These are phyloP conservation scores for Falciphora oryzae DNA, from an alignment of 2,329 filamentous ascomycete species.

Conservation along the genomic window DNA sequence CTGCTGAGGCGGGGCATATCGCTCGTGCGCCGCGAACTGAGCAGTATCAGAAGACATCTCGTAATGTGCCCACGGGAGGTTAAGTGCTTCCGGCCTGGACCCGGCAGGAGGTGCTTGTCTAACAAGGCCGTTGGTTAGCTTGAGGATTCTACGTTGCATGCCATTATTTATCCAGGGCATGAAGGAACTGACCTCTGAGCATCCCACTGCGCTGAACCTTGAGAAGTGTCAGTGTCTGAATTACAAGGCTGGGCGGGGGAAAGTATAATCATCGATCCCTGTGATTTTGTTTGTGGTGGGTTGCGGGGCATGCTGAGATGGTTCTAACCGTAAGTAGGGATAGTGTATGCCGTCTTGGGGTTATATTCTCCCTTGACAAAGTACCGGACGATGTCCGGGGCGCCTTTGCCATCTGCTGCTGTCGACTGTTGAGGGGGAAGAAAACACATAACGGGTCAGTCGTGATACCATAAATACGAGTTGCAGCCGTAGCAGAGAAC, in stretches of 20 bases:
- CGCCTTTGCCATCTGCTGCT: conserved; percentile 8
- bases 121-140: conserved; percentile 16
- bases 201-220: conserved; percentile 44
- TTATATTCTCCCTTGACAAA: conserved; percentile 50
- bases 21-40: conserved; percentile 73
- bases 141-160: neutral
- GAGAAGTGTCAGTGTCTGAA: conserved; percentile 42
- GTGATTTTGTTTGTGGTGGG: conserved; percentile 16
- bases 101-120: conserved; percentile 59
- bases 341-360: conserved; percentile 24
- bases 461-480: neutral
- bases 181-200: conserved; percentile 41
- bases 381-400: conserved; percentile 40
- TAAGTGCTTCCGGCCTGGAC: conserved; percentile 77
- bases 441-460: neutral
- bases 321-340: conserved; percentile 18
- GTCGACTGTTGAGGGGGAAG: neutral
- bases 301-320: conserved; percentile 14
- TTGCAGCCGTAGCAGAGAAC: neutral
- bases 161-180: neutral
- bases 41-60: conserved; percentile 72
- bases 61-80: conserved; percentile 75
- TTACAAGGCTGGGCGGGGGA: conserved; percentile 33
- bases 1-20: conserved; percentile 60
- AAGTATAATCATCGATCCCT: conserved; percentile 18